Percentiles rank a stretch among this genome's conserved stretches.
phyloP scores from a whole-genome alignment of 2,329 filamentous ascomycete species.

The Nemania sp. region DNA sequence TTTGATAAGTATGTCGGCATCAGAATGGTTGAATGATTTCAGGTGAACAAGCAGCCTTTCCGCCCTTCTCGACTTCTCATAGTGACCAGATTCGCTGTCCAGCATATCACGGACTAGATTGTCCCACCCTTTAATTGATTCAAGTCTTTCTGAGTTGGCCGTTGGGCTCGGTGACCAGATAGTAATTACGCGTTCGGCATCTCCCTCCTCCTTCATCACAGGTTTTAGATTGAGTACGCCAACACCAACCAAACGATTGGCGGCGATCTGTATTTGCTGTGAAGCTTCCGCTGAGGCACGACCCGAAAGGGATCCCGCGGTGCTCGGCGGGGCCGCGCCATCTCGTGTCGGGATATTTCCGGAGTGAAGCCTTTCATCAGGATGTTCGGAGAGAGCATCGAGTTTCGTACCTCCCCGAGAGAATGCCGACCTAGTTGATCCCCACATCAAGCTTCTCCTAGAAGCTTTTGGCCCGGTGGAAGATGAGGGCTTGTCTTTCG shows the following conservation, averaged over 20 bases:
- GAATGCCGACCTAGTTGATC: constrained; percentile 65
- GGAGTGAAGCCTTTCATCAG: constrained; percentile 54
- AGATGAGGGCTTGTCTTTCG: constrained; percentile 64
- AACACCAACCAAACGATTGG: constrained; percentile 79
- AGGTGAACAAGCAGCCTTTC: constrained; percentile 85
- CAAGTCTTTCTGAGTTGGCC: constrained; percentile 66
- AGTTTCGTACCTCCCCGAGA: constrained; percentile 66
- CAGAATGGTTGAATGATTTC: constrained; percentile 79
- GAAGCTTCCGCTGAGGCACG: constrained; percentile 53
- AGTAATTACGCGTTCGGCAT: constrained; percentile 79
- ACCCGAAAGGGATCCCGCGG: constrained; percentile 64
- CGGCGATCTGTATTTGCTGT: constrained; percentile 58
- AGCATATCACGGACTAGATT: constrained; percentile 79
- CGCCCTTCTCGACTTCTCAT: constrained; percentile 77
- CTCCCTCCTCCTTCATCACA: constrained; percentile 77
- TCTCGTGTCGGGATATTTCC: constrained; percentile 59
- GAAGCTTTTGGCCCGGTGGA: constrained; percentile 65
- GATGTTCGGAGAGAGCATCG: constrained; percentile 67
- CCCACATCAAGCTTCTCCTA: constrained; percentile 78
- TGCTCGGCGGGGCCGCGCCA: constrained; percentile 62
- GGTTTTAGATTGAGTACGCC: constrained; percentile 82
- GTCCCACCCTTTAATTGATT: constrained; percentile 75
- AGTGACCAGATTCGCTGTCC: constrained; percentile 78
- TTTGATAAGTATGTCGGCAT: constrained; percentile 84
- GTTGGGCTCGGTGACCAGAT: constrained; percentile 77